Evolutionary conservation across 2,329 filamentous ascomycete species (phyloP), one percentile per base, ranked within the genome.

Genomic region (Akanthomyces lecanii): DNA sequence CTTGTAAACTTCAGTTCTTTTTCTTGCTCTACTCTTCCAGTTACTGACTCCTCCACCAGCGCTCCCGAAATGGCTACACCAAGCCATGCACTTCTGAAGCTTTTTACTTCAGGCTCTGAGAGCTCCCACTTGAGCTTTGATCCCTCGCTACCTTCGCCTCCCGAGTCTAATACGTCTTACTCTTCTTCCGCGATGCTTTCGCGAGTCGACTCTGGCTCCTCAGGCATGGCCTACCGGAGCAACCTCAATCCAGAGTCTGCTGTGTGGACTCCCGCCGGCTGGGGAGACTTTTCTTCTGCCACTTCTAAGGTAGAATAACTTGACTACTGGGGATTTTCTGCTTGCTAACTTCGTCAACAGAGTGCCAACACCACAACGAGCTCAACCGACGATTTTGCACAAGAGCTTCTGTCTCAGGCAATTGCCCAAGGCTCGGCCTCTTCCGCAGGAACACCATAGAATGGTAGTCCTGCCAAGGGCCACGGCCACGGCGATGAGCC

Each of bases 391-490:
- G 45, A 59, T 23, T 33, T 59, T 23, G 48, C 50, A 7, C 48
- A 47, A 23, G 62, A 63, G n/a, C 44, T 59, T 3, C 38, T 63
- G 6, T 59, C 55, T 0, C 55, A 63, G 12, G 48, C 62, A 18
- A 40, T 65, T 36, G 36, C 62, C 28, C 25, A 59, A 30, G 63
- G 61, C 62, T 60, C 63, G 14, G 50, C 51, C 42, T 48, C 42
- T 12, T 53, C 61, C 33, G 40, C 51, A 30, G 63, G 64, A 44
- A 45, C 61, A 36, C 48, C 66, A 28, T 69, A 69, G 68, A 55
- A 61, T 60, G 67, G 63, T 21, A 50, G 48, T 58, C 61, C 66
- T 36, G 47, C 56, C 50, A 61, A 56, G 52, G 36, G 55, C 23
- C 33, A 38, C 23, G 36, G 55, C 23, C 33, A 38, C 23, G 21